Conservation (phyloP, 1,284 basidiomycete genomes). For the Apiotrichum mycotoxinovorans region DNA sequence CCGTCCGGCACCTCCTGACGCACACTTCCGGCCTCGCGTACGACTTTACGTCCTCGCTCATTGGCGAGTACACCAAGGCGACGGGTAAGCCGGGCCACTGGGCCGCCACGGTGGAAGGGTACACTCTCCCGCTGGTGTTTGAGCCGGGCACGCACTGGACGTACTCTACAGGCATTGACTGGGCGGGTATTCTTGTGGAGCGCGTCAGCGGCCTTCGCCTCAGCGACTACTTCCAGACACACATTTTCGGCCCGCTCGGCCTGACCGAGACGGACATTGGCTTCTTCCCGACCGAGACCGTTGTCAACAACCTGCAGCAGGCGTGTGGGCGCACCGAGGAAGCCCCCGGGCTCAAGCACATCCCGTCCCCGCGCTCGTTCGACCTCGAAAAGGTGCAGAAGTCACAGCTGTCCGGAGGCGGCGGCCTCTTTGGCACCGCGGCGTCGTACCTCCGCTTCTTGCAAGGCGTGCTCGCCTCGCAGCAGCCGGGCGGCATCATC, state of each 20-base stretch:
- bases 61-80: slow-evolving; percentile 14
- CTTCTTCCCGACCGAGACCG: slow-evolving; percentile 29
- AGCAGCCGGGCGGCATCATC: slow-evolving; percentile 17
- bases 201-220: slow-evolving; percentile 32
- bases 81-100: slow-evolving; percentile 23
- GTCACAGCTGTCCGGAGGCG: slow-evolving; percentile 30
- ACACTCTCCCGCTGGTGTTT: slow-evolving; percentile 25
- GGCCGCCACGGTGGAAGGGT: slow-evolving; percentile 16
- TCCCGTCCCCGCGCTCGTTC: slow-evolving; percentile 1
- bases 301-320: slow-evolving; percentile 17
- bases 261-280: slow-evolving; percentile 23
- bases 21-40: slow-evolving; percentile 18
- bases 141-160: slow-evolving; percentile 34
- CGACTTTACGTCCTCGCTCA: slow-evolving; percentile 7
- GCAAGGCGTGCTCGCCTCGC: slow-evolving; percentile 27
- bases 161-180: slow-evolving; percentile 43
- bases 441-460: slow-evolving; percentile 35
- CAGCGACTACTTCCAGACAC: slow-evolving; percentile 30
- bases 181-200: slow-evolving; percentile 37
- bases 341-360: slow-evolving; percentile 6
- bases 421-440: slow-evolving; percentile 35
- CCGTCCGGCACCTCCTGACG: slow-evolving; percentile 13
- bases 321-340: slow-evolving; percentile 16
- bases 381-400: neutral
- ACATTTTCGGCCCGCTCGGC: slow-evolving; percentile 16